Conservation (phyloP, 108 stramenopile species). For the Mediolabrus comicus region DNA sequence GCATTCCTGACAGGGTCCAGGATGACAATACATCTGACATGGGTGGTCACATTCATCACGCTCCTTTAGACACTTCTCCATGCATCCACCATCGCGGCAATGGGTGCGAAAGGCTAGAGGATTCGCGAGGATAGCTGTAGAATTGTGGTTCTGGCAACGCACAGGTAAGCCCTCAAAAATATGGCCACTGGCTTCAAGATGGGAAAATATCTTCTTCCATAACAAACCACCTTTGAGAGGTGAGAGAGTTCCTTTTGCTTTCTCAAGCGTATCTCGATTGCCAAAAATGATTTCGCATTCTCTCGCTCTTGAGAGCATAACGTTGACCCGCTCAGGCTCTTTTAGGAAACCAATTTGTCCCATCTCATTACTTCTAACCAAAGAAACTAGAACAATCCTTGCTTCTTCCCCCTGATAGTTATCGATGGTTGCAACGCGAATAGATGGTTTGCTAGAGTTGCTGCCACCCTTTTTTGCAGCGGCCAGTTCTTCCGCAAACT, state of each 20-base stretch:
- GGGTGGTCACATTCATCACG: neutral
- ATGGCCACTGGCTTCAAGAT: neutral
- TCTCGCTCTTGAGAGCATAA: constrained; percentile 78
- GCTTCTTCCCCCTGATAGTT: constrained; percentile 89
- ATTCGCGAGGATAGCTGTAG: neutral
- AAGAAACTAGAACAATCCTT: constrained; percentile 75
- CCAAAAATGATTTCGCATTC: constrained; percentile 45
- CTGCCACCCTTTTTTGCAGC: constrained; percentile 9
- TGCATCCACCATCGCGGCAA: neutral
- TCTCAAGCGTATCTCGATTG: constrained; percentile 18
- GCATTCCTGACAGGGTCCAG: neutral
- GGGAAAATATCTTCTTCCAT: neutral
- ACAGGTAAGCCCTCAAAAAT: neutral
- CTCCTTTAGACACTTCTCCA: neutral
- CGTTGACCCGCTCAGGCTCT: constrained; percentile 82
- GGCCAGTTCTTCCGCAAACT: neutral
- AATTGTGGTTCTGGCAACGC: neutral
- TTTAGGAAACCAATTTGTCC: constrained; percentile 78
- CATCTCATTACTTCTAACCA: constrained; percentile 67
- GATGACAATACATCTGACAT: neutral
- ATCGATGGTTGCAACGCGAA: constrained; percentile 48
- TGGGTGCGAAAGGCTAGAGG: neutral
- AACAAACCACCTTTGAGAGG: neutral
- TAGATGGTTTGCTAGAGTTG: constrained; percentile 7
- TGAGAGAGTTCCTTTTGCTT: neutral